Evolutionary conservation across 371 early-diverging fungal species (phyloP), one percentile per base, ranked within the genome.

Genomic region (Mucor velutinosus): DNA sequence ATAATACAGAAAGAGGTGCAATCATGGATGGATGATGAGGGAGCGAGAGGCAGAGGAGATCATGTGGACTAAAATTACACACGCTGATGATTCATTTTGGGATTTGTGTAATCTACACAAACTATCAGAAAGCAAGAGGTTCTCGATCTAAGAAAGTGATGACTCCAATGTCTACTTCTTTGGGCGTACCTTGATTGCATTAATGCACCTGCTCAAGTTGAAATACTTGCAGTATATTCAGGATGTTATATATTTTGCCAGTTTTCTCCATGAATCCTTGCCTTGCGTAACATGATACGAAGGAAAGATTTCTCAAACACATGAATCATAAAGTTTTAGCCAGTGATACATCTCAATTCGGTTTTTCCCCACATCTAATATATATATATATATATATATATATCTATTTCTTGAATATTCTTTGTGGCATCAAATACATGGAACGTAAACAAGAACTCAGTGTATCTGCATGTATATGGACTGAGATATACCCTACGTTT

Each of bases 241-340:
- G 4, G 41, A 41, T 17, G 41, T 17, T 41, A 17, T 41, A 32
- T 39, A 53, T 56, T 35, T 56, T 56, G 56, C 59, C 35, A 39
- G 10, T 5, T 64, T 39, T 64, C 39, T 56, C 25, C 37, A 64
- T 39, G 39, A 39, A 56, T 17, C 21, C 21, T 59, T 33, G 32
- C 25, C n/a, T n/a, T 47, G 66, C 60, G 53, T 41, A 60, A 66
- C 66, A 35, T 66, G 23, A 47, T 47, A 47, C 47, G 21, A 47
- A 11, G 6, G 47, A 41, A 47, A 47, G 21, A 47, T 47, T 47
- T 47, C 47, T 51, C 39, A 51, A 47, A 47, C 47, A 49, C 41
- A 66, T 30, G 60, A 66, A 66, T 47, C 47, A 47, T 66, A 66
- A 66, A 60, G 39, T 27, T 60, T 66, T 66, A 66, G 51, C 66